A percentile compares a stretch with the other conserved stretches of the same genome.
Evolutionary conservation across 192 early-diverging fungal genomes (phyloP).

Genomic region (Coemansia brasiliensis): DNA sequence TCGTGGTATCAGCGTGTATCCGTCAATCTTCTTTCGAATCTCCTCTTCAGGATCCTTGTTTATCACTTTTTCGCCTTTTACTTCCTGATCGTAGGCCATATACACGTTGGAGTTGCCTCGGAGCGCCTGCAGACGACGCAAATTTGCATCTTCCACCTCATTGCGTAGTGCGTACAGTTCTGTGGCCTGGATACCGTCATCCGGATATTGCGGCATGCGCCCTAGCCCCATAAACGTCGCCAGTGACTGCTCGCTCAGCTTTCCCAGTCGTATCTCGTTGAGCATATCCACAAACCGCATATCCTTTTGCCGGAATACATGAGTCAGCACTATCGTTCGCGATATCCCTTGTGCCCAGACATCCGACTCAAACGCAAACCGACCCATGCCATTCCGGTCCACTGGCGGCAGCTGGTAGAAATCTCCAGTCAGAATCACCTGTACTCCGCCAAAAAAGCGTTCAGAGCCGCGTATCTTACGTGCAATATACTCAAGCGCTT

Average conservation of each 20-base stretch:
- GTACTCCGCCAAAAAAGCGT: constrained; percentile 75
- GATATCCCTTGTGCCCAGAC: constrained; percentile 58
- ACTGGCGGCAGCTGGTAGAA: constrained; percentile 85
- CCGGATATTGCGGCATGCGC: constrained; percentile 57
- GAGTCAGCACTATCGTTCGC: constrained; percentile 65
- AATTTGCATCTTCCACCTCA: constrained; percentile 78
- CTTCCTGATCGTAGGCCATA: constrained; percentile 49
- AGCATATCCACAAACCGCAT: constrained; percentile 75
- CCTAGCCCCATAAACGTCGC: constrained; percentile 53
- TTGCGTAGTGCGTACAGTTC: constrained; percentile 73
- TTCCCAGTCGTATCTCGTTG: constrained; percentile 81
- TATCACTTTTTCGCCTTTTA: constrained; percentile 1
- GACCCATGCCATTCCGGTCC: constrained; percentile 36
- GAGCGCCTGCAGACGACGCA: constrained; percentile 56
- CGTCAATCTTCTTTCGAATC: constrained; percentile 28
- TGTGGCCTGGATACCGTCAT: constrained; percentile 65
- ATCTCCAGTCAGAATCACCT: constrained; percentile 74
- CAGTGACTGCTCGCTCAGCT: constrained; percentile 59
- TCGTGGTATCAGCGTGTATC: constrained; percentile 45
- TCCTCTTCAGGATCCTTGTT: constrained; percentile 15
- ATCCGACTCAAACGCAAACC: constrained; percentile 67
- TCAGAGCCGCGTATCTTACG: constrained; percentile 45
- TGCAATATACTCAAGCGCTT: constrained; percentile 70
- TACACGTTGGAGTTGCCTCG: constrained; percentile 55
- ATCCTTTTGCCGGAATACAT: constrained; percentile 87